Evolutionary conservation across 2,329 filamentous ascomycete species (phyloP).

Genomic region (Aureobasidium sp.): DNA sequence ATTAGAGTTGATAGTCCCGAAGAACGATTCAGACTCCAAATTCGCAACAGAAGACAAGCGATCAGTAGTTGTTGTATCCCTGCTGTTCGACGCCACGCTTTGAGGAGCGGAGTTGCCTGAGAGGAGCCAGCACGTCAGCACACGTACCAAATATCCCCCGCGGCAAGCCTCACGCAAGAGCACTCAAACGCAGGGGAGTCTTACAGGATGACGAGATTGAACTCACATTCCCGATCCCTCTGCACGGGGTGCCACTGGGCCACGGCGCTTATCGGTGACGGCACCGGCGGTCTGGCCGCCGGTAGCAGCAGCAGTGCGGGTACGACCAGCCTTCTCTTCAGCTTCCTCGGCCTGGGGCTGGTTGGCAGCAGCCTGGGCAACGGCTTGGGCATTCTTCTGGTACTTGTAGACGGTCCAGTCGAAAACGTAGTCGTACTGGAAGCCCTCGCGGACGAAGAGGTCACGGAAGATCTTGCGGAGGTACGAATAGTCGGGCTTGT

Average conservation of each 20-base stretch:
- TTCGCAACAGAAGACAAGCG: slow-evolving; percentile 12
- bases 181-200: slow-evolving; percentile 74
- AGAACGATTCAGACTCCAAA: background rate
- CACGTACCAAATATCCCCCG: slow-evolving; percentile 50
- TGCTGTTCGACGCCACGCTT: slow-evolving; percentile 45
- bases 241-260: slow-evolving; percentile 69
- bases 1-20: background rate
- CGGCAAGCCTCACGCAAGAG: slow-evolving; percentile 67
- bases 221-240: slow-evolving; percentile 98
- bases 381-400: slow-evolving; percentile 97
- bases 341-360: slow-evolving; percentile 60
- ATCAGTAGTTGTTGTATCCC: slow-evolving; percentile 43
- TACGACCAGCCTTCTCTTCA: slow-evolving; percentile 67
- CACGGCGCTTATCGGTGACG: slow-evolving; percentile 59
- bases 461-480: slow-evolving; percentile 99
- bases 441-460: slow-evolving; percentile 95
- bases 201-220: slow-evolving; percentile 57
- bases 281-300: slow-evolving; percentile 53
- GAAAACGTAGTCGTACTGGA: slow-evolving; percentile 99
- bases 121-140: slow-evolving; percentile 37
- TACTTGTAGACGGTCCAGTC: slow-evolving; percentile 99
- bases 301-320: slow-evolving; percentile 49
- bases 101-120: slow-evolving; percentile 47
- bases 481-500: slow-evolving; percentile 99
- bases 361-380: slow-evolving; percentile 70